Conservation (phyloP, 78 protist genomes). For the Protostelium mycophagum region DNA sequence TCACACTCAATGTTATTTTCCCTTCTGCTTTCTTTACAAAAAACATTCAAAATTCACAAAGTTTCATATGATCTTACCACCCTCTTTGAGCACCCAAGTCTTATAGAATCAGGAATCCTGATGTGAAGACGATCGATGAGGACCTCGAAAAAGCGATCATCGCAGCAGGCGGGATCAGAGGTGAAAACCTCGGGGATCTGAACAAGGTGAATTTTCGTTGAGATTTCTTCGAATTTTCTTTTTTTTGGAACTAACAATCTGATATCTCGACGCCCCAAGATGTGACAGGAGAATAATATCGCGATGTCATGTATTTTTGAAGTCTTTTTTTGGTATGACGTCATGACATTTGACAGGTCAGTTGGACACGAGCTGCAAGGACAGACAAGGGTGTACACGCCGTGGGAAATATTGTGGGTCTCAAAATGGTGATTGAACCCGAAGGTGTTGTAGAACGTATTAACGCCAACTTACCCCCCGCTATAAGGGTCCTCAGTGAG, state of each 20-base stretch:
- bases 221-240: background rate
- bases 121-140: conserved; percentile 43
- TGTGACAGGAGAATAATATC: too few species aligned
- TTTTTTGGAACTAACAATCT: too few species aligned
- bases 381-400: conserved; percentile 77
- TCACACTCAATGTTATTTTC: too few species aligned
- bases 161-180: conserved; percentile 51
- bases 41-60: too few species aligned
- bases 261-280: too few species aligned
- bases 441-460: conserved; percentile 32
- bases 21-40: too few species aligned
- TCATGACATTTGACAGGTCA: conserved; percentile 37
- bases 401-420: conserved; percentile 40
- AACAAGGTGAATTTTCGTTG: background rate
- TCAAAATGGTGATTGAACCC: conserved; percentile 38
- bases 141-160: conserved; percentile 49
- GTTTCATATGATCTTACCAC: too few species aligned
- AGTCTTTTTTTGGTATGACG: background rate
- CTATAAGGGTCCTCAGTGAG: conserved; percentile 29
- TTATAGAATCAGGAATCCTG: conserved; percentile 29
- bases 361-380: conserved; percentile 59
- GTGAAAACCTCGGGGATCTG: conserved; percentile 14
- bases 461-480: conserved; percentile 34
- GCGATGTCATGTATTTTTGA: background rate
- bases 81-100: too few species aligned